Percentiles rank a stretch among this genome's conserved stretches.
Evolutionary conservation across 2,329 filamentous ascomycete species (phyloP).

Genomic region (Colletotrichum falcatum): DNA sequence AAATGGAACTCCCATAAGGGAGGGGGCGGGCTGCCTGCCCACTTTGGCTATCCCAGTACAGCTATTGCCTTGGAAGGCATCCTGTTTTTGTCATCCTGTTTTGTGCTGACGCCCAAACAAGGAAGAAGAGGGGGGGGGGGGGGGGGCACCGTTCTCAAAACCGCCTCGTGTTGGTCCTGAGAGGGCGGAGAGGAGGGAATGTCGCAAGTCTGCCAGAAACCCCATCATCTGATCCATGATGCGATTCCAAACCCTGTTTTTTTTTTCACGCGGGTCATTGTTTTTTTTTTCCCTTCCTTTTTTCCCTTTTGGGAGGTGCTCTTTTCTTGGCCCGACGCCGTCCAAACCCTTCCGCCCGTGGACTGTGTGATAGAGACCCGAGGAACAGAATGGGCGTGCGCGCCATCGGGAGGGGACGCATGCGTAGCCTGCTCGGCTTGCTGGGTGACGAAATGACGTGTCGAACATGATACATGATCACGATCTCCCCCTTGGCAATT

Average conservation of each 20-base stretch:
- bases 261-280: slow-evolving; percentile 21
- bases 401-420: no score
- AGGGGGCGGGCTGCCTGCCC: slow-evolving; percentile 17
- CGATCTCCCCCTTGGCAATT: slow-evolving; percentile 1
- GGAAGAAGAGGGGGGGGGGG: background rate
- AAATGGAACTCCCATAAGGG: background rate
- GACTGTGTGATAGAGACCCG: background rate
- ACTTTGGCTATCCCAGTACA: slow-evolving; percentile 13
- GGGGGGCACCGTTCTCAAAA: background rate
- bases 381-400: background rate
- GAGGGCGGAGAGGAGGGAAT: background rate
- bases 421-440: background rate
- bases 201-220: slow-evolving; percentile 18
- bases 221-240: slow-evolving; percentile 37
- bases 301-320: background rate
- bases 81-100: slow-evolving; percentile 22
- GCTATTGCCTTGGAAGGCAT: slow-evolving; percentile 20
- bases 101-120: slow-evolving; percentile 16
- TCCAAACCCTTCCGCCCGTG: background rate
- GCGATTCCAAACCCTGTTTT: slow-evolving; percentile 37
- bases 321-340: slow-evolving; percentile 14
- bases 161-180: slow-evolving; percentile 23
- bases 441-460: slow-evolving; percentile 9
- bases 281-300: no score
- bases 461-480: slow-evolving; percentile 22